Base-by-base conservation (phyloP, 2,329 filamentous ascomycete genomes). In the Dothideomycetes sp. region DNA sequence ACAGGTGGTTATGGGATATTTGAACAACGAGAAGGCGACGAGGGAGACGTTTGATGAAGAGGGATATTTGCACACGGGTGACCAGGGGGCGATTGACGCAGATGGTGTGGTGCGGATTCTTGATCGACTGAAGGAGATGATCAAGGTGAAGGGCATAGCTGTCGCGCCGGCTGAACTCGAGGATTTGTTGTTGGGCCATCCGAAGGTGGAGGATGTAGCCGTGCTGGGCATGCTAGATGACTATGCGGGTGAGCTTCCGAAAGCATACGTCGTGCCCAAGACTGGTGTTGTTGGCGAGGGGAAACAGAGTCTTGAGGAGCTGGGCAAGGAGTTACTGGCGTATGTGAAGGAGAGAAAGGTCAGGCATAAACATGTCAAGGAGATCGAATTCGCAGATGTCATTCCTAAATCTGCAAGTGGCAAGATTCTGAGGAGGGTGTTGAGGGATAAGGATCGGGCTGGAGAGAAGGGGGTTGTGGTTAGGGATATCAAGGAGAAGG, bases 331-430 rank as follows among this genome's bases (percentile, higher is more conserved):
- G 36, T 69, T 84, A 31, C 59, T 68, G 33, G 67, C 71, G 47
- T 76, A 77, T 54, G 77, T 85, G 3, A 68, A 73, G 53, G 68
- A 75, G 35, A 77, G 76, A 58, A 81, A 84, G 56, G 77, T 81
- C 1, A 66, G 72, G 14, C 75, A 83, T 55, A 84, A 84, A 63
- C 77, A 74, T 67, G 64, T 84, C 44, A 74, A 72, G 52, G 79
- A 41, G 71, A 61, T 82, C 3, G 73, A 77, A 54, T 82, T 82
- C 45, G 65, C 81, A 11, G 74, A 79, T 33, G 67, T 66, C 36
- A 75, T 87, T 17, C 82, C 82, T 10, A 86, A 86, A 69, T 82
- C 76, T 52, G 72, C 79, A 0, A 81, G 75, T 50, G 81, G 82
- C 8, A 86, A 86, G 72, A 84, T 86, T 40, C 57, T 86, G 53